Conservation (phyloP, 257 asterid species). For the Solanum sejunctum region DNA sequence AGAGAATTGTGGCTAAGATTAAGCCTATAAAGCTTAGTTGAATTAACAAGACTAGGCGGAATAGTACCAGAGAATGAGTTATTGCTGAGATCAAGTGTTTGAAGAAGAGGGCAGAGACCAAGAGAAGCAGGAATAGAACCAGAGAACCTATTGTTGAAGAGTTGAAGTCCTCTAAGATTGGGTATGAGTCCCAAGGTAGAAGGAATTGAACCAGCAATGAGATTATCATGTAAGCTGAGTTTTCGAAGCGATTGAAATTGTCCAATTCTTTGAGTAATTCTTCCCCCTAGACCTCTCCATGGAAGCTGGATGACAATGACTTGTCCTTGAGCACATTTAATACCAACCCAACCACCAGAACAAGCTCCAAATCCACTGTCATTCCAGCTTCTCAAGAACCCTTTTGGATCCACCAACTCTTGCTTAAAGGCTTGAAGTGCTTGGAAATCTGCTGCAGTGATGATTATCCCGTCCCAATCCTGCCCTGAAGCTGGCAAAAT, state of each 20-base stretch:
- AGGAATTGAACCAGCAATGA: constrained; percentile 69
- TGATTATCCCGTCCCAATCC: constrained; percentile 79
- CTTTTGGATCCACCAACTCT: constrained; percentile 67
- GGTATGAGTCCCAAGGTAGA: constrained; percentile 62
- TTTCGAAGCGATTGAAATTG: constrained; percentile 80
- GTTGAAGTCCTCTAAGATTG: constrained; percentile 71
- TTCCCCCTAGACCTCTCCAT: constrained; percentile 75
- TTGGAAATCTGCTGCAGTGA: constrained; percentile 63
- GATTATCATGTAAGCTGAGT: constrained; percentile 82
- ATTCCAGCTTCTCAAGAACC: constrained; percentile 82
- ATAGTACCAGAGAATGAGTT: constrained; percentile 58
- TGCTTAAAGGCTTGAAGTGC: constrained; percentile 81
- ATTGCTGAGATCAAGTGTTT: constrained; percentile 64
- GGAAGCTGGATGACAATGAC: constrained; percentile 95
- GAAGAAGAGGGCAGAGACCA: constrained; percentile 58
- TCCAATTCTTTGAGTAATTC: constrained; percentile 57
- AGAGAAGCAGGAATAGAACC: constrained; percentile 83
- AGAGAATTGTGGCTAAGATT: constrained; percentile 56
- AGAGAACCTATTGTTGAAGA: constrained; percentile 61
- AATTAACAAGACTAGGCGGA: constrained; percentile 43
- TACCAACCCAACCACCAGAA: constrained; percentile 81
- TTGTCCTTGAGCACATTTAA: constrained; percentile 88
- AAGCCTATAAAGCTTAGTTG: constrained; percentile 64
- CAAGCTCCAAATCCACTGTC: constrained; percentile 81
- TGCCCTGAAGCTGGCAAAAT: constrained; percentile 17